Evolutionary conservation across 2,329 filamentous ascomycete species (phyloP).

Genomic region (Penicillium sp.): DNA sequence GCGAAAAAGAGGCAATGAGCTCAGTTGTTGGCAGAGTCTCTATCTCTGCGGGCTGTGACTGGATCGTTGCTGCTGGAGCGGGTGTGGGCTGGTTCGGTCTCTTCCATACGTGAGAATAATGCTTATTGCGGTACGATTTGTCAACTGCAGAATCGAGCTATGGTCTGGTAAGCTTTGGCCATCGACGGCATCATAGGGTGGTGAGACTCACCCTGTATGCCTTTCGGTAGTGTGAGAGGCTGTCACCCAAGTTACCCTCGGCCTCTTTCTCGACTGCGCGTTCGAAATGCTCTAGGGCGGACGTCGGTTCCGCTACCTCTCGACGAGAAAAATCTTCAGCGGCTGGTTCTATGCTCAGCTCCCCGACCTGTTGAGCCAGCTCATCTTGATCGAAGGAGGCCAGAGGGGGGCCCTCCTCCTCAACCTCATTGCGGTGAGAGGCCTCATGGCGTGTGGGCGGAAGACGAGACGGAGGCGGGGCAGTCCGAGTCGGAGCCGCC

Average conservation of each 20-base stretch:
- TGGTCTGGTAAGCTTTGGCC: slow-evolving; percentile 16
- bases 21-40: slow-evolving; percentile 59
- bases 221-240: slow-evolving; percentile 81
- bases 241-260: slow-evolving; percentile 84
- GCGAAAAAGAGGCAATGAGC: slow-evolving; percentile 75
- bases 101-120: slow-evolving; percentile 72
- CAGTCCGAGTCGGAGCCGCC: slow-evolving; percentile 13
- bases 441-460: slow-evolving; percentile 45
- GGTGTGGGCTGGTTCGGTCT: slow-evolving; percentile 44
- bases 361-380: slow-evolving; percentile 38
- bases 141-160: slow-evolving; percentile 85
- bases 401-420: slow-evolving; percentile 33
- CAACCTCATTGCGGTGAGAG: slow-evolving; percentile 41
- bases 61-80: slow-evolving; percentile 56
- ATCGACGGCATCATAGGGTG: not conserved
- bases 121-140: slow-evolving; percentile 83
- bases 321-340: slow-evolving; percentile 42
- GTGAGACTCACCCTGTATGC: slow-evolving; percentile 71
- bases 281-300: slow-evolving; percentile 91
- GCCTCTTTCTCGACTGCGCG: slow-evolving; percentile 85
- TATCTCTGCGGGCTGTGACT: slow-evolving; percentile 56
- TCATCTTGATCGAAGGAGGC: slow-evolving; percentile 29
- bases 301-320: slow-evolving; percentile 57
- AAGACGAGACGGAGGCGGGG: slow-evolving; percentile 29
- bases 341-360: slow-evolving; percentile 34